These are phyloP conservation scores for Cladorrhinum samala DNA, from an alignment of 495 filamentous ascomycete genomes.

Conservation along the genomic window DNA sequence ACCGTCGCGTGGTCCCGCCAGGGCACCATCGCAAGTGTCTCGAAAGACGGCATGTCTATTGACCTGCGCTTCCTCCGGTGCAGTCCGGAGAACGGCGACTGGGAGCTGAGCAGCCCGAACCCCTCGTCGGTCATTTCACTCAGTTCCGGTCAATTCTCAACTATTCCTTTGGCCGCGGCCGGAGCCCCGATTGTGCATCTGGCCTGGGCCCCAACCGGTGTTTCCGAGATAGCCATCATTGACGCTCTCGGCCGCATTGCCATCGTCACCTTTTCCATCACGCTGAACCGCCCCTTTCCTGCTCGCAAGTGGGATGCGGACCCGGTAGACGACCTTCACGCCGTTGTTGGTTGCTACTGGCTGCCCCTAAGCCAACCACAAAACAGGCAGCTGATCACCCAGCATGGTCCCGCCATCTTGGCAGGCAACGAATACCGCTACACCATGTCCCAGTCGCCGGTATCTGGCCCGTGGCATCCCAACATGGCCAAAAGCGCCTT, in stretches of 20 bases:
- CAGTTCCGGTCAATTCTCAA: slow-evolving; percentile 39
- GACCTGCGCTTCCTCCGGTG: slow-evolving; percentile 67
- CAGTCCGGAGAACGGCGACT: slow-evolving; percentile 62
- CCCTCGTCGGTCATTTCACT: slow-evolving; percentile 29
- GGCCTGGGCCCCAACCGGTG: slow-evolving; percentile 66
- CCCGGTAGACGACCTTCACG: slow-evolving; percentile 61
- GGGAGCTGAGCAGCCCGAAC: slow-evolving; percentile 63
- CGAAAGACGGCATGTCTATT: slow-evolving; percentile 59
- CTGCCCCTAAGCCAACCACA: slow-evolving; percentile 47
- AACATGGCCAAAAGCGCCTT: slow-evolving; percentile 58
- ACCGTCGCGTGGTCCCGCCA: slow-evolving; percentile 83
- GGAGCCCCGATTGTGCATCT: slow-evolving; percentile 60
- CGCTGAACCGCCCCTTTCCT: slow-evolving; percentile 59
- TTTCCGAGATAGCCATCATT: slow-evolving; percentile 66
- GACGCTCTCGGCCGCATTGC: slow-evolving; percentile 68
- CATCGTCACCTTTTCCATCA: slow-evolving; percentile 55
- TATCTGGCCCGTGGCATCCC: slow-evolving; percentile 63
- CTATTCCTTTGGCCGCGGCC: slow-evolving; percentile 27
- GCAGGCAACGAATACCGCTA: slow-evolving; percentile 39
- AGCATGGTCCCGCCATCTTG: slow-evolving; percentile 42
- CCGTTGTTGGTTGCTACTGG: slow-evolving; percentile 82
- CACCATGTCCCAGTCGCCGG: slow-evolving; percentile 42
- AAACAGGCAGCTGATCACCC: slow-evolving; percentile 42
- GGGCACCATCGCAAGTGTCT: slow-evolving; percentile 81
- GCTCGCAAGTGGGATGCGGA: slow-evolving; percentile 52